A percentile compares a stretch with the other conserved stretches of the same genome.
phyloP scores from a whole-genome alignment of 2,329 filamentous ascomycete genomes.

The Monosporascus sp. region DNA sequence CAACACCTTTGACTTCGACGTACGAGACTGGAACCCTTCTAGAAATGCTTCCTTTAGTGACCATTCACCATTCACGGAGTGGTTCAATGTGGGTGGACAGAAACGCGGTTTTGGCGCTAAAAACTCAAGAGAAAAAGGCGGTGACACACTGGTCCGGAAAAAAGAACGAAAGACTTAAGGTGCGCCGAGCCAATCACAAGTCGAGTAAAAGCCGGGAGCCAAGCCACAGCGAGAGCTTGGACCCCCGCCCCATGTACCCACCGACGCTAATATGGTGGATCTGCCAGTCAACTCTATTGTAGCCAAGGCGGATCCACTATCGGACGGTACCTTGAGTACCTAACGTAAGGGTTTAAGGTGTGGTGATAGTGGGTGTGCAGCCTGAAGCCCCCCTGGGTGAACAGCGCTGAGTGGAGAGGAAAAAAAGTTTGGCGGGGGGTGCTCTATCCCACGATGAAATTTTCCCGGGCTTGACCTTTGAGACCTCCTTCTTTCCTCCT shows the following conservation, averaged over 20 bases:
- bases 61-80: not conserved
- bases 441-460: slow-evolving; percentile 12
- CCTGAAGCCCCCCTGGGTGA: not conserved
- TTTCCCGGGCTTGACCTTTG: slow-evolving; percentile 22
- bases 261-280: not conserved
- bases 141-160: slow-evolving; percentile 19
- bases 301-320: too few relatives aligned
- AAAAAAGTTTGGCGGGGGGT: slow-evolving; percentile 27
- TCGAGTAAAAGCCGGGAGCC: not conserved
- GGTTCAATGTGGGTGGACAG: slow-evolving; percentile 4
- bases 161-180: slow-evolving; percentile 5
- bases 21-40: too few relatives aligned
- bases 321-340: not conserved
- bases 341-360: not conserved
- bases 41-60: too few relatives aligned
- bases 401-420: not conserved
- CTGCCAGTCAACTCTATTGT: not conserved
- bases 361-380: not conserved
- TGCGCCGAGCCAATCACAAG: slow-evolving; percentile 20
- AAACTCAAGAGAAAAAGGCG: slow-evolving; percentile 20
- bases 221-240: not conserved
- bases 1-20: too few relatives aligned
- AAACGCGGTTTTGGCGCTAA: not conserved
- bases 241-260: not conserved
- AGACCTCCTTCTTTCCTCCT: slow-evolving; percentile 24